Evolutionary conservation across 371 early-diverging fungal species (phyloP).

Genomic region (Mortierella sp.): DNA sequence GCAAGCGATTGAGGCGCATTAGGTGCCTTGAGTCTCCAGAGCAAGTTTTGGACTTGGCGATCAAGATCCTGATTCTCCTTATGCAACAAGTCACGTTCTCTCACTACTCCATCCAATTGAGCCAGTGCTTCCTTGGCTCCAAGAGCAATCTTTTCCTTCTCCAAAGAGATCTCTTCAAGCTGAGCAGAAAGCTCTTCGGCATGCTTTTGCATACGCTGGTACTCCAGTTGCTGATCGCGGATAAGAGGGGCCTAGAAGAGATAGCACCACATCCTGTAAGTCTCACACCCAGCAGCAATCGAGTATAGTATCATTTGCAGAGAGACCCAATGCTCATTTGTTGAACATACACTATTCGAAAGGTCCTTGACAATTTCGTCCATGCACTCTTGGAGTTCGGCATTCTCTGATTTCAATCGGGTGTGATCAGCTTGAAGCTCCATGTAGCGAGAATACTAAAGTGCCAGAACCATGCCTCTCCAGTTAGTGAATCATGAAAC

Average conservation of each 20-base stretch:
- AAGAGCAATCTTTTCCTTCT: slow-evolving; percentile 46
- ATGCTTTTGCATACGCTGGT: slow-evolving; percentile 37
- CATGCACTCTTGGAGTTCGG: slow-evolving; percentile 63
- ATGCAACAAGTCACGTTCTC: slow-evolving; percentile 49
- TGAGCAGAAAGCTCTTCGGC: slow-evolving; percentile 39
- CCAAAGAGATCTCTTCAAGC: slow-evolving; percentile 26
- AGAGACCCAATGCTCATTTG: too few relatives aligned
- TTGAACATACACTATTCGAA: slow-evolving; percentile 58
- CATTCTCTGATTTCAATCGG: slow-evolving; percentile 56
- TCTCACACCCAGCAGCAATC: not conserved
- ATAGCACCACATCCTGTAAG: not conserved
- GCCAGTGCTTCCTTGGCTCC: slow-evolving; percentile 48
- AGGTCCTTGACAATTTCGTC: slow-evolving; percentile 64
- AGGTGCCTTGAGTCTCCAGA: slow-evolving; percentile 53
- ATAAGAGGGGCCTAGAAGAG: slow-evolving; percentile 44
- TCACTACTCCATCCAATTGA: slow-evolving; percentile 55
- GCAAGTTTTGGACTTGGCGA: slow-evolving; percentile 60
- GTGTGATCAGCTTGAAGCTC: slow-evolving; percentile 63
- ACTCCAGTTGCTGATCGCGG: slow-evolving; percentile 48
- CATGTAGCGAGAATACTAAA: slow-evolving; percentile 67
- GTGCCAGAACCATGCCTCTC: not conserved
- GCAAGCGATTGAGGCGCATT: slow-evolving; percentile 52
- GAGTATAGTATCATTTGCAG: not conserved
- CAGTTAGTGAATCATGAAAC: not conserved
- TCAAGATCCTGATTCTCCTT: slow-evolving; percentile 63